phyloP scores from a whole-genome alignment of 805 yeast genomes.

The Tetrapisispora taiwanensis region DNA sequence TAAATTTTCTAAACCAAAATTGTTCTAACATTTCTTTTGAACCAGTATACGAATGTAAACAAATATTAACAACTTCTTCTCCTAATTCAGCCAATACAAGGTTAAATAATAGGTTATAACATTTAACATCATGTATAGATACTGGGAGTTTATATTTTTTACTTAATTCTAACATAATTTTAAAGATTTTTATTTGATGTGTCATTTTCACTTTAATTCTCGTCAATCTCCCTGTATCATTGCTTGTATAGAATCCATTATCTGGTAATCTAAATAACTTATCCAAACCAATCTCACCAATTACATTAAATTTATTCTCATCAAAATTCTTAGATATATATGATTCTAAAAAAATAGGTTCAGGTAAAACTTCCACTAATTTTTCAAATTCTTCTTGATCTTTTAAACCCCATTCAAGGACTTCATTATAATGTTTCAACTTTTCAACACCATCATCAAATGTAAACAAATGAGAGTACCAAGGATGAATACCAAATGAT shows the following conservation, averaged over 20 bases:
- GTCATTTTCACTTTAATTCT: conserved; percentile 46
- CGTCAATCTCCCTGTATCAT: conserved; percentile 29
- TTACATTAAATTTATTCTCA: conserved; percentile 27
- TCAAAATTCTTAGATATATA: conserved; percentile 23
- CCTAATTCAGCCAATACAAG: conserved; percentile 15
- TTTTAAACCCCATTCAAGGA: conserved; percentile 33
- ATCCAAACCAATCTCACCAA: conserved; percentile 93
- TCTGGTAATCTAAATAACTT: conserved; percentile 59
- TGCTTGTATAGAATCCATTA: conserved; percentile 39
- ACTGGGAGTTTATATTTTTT: conserved; percentile 38
- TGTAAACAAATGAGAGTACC: conserved; percentile 68
- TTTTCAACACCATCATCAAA: conserved; percentile 7
- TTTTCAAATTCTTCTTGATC: conserved; percentile 17
- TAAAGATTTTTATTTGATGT: conserved; percentile 56
- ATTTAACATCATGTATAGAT: conserved; percentile 78
- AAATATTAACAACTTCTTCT: conserved; percentile 30
- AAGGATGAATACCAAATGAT: conserved; percentile 78
- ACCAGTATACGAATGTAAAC: conserved; percentile 83
- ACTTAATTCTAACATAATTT: conserved; percentile 47
- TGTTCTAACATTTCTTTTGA: conserved; percentile 54
- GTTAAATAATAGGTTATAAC: conserved; percentile 54
- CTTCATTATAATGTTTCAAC: conserved; percentile 49
- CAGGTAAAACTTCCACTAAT: conserved; percentile 45
- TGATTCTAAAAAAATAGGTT: conserved; percentile 39
- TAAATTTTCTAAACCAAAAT: conserved; percentile 30